Conservation (phyloP, 202 grass and related monocot species). For the Schoenoplectus triqueter region DNA sequence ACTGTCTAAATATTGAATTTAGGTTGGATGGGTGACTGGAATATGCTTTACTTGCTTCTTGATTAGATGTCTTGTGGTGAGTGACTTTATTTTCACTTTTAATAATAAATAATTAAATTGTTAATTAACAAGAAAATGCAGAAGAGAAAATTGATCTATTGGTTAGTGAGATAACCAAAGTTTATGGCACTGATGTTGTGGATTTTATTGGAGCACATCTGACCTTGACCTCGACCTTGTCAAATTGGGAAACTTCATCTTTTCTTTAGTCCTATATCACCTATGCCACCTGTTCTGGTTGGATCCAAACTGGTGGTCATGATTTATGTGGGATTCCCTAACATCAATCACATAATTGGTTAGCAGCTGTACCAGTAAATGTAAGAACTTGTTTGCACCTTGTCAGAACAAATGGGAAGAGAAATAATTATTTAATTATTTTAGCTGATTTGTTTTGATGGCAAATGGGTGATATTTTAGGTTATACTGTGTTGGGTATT, state of each 20-base stretch:
- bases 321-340: neutral
- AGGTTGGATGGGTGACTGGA: conserved; percentile 92
- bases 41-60: conserved; percentile 94
- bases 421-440: neutral
- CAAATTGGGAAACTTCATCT: neutral
- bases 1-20: conserved; percentile 33
- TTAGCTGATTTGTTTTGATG: neutral
- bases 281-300: neutral
- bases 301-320: neutral
- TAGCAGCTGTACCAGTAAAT: neutral
- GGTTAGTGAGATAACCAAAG: neutral
- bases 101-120: neutral
- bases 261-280: neutral
- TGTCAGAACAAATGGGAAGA: neutral
- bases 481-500: neutral
- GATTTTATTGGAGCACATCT: neutral
- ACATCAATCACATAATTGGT: neutral
- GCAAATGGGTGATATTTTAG: neutral
- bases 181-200: neutral
- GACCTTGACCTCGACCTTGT: too few relatives aligned
- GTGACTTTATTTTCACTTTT: conserved; percentile 40
- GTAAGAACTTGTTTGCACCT: neutral
- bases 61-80: conserved; percentile 91
- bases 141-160: neutral
- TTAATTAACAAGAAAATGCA: neutral